These are phyloP conservation scores for Jimgerdemannia flammicorona DNA, from an alignment of 192 early-diverging fungal species.

Conservation along the genomic window DNA sequence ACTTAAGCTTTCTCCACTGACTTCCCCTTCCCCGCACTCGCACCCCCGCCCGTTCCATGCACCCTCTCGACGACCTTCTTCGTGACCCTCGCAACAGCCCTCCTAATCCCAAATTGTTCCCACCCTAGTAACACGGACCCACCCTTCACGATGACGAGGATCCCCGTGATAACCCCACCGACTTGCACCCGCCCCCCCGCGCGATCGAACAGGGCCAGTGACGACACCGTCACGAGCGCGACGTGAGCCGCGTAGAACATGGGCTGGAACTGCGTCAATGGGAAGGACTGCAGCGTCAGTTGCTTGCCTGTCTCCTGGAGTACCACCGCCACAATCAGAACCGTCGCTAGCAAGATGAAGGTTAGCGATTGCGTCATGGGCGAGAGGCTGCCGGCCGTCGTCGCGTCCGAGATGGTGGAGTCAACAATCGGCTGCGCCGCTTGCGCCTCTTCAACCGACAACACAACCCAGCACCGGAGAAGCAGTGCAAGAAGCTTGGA, in stretches of 20 bases:
- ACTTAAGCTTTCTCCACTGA: not conserved
- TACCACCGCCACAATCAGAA: slow-evolving; percentile 6
- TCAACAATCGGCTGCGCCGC: not conserved
- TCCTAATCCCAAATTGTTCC: not conserved
- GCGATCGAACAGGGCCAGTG: slow-evolving; percentile 6
- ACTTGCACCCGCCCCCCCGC: not conserved
- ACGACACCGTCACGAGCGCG: slow-evolving; percentile 16
- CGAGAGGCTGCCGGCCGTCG: slow-evolving; percentile 3
- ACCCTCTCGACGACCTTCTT: not conserved
- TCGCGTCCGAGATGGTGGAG: slow-evolving; percentile 1
- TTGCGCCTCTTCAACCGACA: not conserved
- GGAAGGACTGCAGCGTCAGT: slow-evolving; percentile 11
- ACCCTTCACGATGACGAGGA: slow-evolving; percentile 9
- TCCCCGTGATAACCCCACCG: not conserved
- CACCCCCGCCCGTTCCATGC: not conserved
- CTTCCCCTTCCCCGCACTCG: not conserved
- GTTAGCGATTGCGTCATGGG: not conserved
- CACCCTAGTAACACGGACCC: not conserved
- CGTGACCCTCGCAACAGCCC: not conserved
- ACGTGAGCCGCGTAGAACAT: slow-evolving; percentile 22
- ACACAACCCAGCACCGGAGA: slow-evolving; percentile 2
- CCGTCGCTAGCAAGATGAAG: not conserved
- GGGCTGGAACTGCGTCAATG: slow-evolving; percentile 19
- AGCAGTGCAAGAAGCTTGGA: slow-evolving; percentile 14
- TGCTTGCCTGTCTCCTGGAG: slow-evolving; percentile 21